Evolutionary conservation across 371 early-diverging fungal genomes (phyloP).

Genomic region (Mortierella sp.): DNA sequence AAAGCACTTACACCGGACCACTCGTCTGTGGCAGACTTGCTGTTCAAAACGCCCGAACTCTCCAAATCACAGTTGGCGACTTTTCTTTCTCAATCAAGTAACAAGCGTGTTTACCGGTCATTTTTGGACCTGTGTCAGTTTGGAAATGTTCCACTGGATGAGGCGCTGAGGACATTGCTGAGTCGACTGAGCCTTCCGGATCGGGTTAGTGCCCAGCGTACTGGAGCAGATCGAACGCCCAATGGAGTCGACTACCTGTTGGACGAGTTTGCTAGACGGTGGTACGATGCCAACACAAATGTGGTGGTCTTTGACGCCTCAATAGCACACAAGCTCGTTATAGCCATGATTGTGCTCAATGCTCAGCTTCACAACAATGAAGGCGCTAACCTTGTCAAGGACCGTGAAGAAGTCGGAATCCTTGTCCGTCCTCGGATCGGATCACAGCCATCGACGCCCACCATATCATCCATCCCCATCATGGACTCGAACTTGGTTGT

Average conservation of each 20-base stretch:
- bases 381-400: slow-evolving; percentile 54
- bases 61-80: slow-evolving; percentile 80
- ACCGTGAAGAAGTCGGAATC: slow-evolving; percentile 41
- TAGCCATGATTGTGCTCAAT: slow-evolving; percentile 88
- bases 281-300: slow-evolving; percentile 72
- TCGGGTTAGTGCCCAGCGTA: slow-evolving; percentile 9
- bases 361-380: slow-evolving; percentile 85
- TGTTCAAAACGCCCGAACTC: slow-evolving; percentile 84
- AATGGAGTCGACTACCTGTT: slow-evolving; percentile 81
- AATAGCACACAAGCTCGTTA: slow-evolving; percentile 80
- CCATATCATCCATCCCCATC: slow-evolving; percentile 37
- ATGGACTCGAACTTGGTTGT: slow-evolving; percentile 30
- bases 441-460: slow-evolving; percentile 51
- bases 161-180: slow-evolving; percentile 82
- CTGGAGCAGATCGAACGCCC: slow-evolving; percentile 20
- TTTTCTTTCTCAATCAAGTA: slow-evolving; percentile 60
- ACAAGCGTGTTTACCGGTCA: slow-evolving; percentile 72
- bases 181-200: slow-evolving; percentile 79
- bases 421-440: slow-evolving; percentile 41
- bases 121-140: slow-evolving; percentile 84
- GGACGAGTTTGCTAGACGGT: slow-evolving; percentile 82
- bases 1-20: slow-evolving; percentile 75
- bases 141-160: slow-evolving; percentile 77
- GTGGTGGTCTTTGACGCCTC: slow-evolving; percentile 69
- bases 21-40: slow-evolving; percentile 81